phyloP scores from a whole-genome alignment of 805 yeast species.

The Candida montana region DNA sequence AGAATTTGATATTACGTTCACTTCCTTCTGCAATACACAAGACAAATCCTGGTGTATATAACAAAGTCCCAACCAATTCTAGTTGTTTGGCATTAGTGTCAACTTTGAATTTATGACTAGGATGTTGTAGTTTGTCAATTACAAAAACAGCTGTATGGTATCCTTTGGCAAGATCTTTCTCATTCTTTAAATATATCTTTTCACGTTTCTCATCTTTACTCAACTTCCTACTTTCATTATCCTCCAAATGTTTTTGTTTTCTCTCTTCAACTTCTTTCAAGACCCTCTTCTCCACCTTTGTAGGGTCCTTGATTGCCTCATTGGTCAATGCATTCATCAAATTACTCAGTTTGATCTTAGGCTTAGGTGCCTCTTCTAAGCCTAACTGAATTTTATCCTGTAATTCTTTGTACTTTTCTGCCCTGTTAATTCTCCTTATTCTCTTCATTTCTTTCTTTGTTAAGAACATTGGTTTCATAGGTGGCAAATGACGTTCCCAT shows the following conservation, averaged over 20 bases:
- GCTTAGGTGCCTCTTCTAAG: conserved; percentile 79
- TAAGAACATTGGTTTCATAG: conserved; percentile 46
- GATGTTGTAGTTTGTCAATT: conserved; percentile 49
- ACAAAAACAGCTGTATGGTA: conserved; percentile 52
- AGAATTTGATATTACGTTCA: conserved; percentile 52
- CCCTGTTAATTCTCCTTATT: conserved; percentile 55
- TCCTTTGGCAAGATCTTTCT: conserved; percentile 49
- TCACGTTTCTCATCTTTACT: conserved; percentile 51
- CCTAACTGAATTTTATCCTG: conserved; percentile 81
- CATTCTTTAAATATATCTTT: conserved; percentile 42
- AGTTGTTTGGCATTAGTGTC: conserved; percentile 78
- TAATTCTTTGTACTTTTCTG: conserved; percentile 54
- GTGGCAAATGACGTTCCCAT: conserved; percentile 43
- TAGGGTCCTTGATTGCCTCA: conserved; percentile 85
- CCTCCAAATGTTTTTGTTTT: conserved; percentile 47
- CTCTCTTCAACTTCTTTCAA: conserved; percentile 63
- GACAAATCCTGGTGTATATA: conserved; percentile 38
- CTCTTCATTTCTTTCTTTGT: conserved; percentile 76
- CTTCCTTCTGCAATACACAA: conserved; percentile 76
- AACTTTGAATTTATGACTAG: conserved; percentile 66
- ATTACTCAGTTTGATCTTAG: conserved; percentile 80
- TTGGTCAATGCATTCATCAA: conserved; percentile 82
- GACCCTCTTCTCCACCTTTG: conserved; percentile 73
- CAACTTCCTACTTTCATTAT: conserved; percentile 58
- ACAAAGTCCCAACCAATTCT: conserved; percentile 54